Percentiles rank a stretch among this genome's conserved stretches.
phyloP scores from a whole-genome alignment of 495 filamentous ascomycete genomes.

The Neurospora hispaniola region DNA sequence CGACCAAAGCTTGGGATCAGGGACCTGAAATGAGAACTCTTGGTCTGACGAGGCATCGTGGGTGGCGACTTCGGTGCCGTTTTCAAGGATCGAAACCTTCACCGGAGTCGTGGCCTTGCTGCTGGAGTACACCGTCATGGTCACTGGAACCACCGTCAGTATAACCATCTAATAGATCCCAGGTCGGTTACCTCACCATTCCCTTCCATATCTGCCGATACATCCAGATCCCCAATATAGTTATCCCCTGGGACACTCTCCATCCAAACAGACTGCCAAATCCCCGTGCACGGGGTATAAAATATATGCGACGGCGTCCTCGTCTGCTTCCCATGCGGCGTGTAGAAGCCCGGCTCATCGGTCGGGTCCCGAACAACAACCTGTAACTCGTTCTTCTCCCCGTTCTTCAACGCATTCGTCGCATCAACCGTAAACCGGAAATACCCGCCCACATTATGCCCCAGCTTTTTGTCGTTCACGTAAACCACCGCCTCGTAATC shows the following conservation, averaged over 20 bases:
- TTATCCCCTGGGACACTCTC: constrained; percentile 43
- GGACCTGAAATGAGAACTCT: constrained; percentile 41
- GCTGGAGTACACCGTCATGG: constrained; percentile 36
- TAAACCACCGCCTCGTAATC: constrained; percentile 58
- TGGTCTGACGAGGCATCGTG: constrained; percentile 29
- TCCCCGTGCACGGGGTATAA: constrained; percentile 58
- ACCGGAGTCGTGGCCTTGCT: constrained; percentile 22
- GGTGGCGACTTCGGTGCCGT: constrained; percentile 22
- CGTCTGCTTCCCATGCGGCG: constrained; percentile 56
- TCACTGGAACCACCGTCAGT: constrained; percentile 28
- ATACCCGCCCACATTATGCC: constrained; percentile 51
- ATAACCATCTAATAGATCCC: neutral
- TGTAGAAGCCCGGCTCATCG: constrained; percentile 35
- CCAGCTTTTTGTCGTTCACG: constrained; percentile 46
- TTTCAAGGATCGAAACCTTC: constrained; percentile 28
- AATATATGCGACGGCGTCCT: constrained; percentile 51
- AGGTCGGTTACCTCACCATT: constrained; percentile 30
- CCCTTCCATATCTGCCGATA: constrained; percentile 50
- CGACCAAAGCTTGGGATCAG: constrained; percentile 45
- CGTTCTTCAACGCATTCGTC: constrained; percentile 33
- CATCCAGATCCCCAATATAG: constrained; percentile 44
- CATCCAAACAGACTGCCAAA: constrained; percentile 62
- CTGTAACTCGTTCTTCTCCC: constrained; percentile 41
- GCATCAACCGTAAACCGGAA: constrained; percentile 51
- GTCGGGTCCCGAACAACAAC: constrained; percentile 59